Evolutionary conservation across 129 eudicot genomes (phyloP), one percentile per base, ranked within the genome.

Genomic region (Smallanthus sonchifolius): DNA sequence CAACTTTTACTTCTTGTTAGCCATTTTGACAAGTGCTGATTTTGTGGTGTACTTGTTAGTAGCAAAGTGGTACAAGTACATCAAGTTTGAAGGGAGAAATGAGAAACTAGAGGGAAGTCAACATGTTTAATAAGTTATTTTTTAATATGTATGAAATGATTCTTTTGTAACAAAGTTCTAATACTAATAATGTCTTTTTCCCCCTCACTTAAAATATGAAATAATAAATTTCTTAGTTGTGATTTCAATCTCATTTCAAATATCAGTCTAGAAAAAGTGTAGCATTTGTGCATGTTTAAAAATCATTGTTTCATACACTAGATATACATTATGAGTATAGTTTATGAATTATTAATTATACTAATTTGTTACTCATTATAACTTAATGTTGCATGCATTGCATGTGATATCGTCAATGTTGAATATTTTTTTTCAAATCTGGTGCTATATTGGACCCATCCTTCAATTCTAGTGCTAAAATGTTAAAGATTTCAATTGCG

Each of bases 31-130:
- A 17, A 70, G 82, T 6, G 85, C 84, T 28, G 96, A 92, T 87
- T 82, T 89, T 61, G 67, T 82, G 71, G 84, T 86, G n/a, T 92
- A 88, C 74, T 51, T 89, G 32, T 67, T 83, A 2, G 88, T 85
- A 67, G 96, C 97, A 13, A 86, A 66, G 42, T 83, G 88, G 89
- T 92, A 92, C 67, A 85, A 87, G 80, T 81, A 77, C 52, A 82
- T 84, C 61, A 82, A 86, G 85, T 73, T 75, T 75, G 91, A 83
- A 84, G 91, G 83, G 6, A 80, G 82, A 65, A 75, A 47, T 61
- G 86, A 77, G 15, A 77, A 77, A 57, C 7, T 59, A 56, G 83
- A 72, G 54, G 81, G 39, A 62, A 65, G 72, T 14, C 74, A 44
- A 7, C 83, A 80, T 59, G 83, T 65, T 30, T 79, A 62, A 71